Conservation (phyloP, 2,329 filamentous ascomycete genomes). For the Pseudogymnoascus sp. region DNA sequence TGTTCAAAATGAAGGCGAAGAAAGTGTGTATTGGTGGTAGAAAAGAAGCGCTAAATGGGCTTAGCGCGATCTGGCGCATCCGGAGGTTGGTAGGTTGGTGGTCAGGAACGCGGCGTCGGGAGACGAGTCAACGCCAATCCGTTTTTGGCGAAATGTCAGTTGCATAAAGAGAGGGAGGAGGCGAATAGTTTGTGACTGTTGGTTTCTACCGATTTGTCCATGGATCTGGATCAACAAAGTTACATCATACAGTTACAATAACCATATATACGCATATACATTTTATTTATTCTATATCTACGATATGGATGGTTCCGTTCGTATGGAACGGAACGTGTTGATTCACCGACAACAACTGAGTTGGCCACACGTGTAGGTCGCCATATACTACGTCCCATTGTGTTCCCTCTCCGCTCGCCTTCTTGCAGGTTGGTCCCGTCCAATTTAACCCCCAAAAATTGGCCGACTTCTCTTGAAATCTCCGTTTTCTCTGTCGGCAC, state of each 20-base stretch:
- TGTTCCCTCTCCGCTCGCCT: background rate
- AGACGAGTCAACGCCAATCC: constrained; percentile 5
- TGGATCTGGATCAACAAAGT: background rate
- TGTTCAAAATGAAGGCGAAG: constrained; percentile 11
- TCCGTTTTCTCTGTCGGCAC: background rate
- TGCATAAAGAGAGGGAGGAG: background rate
- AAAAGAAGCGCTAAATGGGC: constrained; percentile 8
- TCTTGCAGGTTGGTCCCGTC: constrained; percentile 5
- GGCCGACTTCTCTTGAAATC: background rate
- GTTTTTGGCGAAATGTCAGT: constrained; percentile 10
- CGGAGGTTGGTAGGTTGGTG: background rate
- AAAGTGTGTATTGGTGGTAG: constrained; percentile 11
- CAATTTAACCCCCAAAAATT: background rate
- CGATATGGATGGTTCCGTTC: background rate
- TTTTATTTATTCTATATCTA: background rate
- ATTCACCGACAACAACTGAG: background rate
- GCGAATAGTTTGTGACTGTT: background rate
- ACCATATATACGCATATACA: background rate
- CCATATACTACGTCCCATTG: background rate
- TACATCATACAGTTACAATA: background rate
- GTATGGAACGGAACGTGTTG: background rate
- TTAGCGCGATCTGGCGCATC: constrained; percentile 10
- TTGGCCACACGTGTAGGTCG: background rate
- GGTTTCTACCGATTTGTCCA: background rate
- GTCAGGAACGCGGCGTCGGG: constrained; percentile 9